These are phyloP conservation scores for Cnidoscolus chayamansa DNA, from an alignment of 441 rosid genomes.

Conservation along the genomic window DNA sequence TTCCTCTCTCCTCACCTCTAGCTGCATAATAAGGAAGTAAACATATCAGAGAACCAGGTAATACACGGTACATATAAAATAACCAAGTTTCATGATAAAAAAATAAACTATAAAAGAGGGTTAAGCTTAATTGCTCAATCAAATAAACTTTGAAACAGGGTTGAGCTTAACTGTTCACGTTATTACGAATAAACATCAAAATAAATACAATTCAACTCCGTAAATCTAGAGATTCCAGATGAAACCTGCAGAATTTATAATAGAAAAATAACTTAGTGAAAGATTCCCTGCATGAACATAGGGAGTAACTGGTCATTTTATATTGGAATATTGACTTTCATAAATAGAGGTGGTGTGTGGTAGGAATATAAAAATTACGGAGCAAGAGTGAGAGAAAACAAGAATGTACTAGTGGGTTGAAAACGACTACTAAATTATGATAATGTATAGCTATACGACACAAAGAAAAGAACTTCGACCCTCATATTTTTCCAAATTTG, in stretches of 20 bases:
- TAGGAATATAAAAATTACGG: conserved; percentile 19
- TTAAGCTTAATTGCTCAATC: neutral
- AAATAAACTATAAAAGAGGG: neutral
- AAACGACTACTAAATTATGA: conserved; percentile 27
- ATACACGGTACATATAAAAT: conserved; percentile 24
- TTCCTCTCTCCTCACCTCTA: conserved; percentile 29
- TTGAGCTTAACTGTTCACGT: conserved; percentile 22
- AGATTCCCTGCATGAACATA: conserved; percentile 31
- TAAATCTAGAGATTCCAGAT: conserved; percentile 31
- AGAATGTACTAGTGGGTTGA: conserved; percentile 33
- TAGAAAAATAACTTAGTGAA: conserved; percentile 20
- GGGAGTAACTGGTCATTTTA: conserved; percentile 24
- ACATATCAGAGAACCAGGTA: conserved; percentile 31
- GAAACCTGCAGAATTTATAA: conserved; percentile 21
- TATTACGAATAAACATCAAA: conserved; percentile 17
- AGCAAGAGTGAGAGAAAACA: conserved; percentile 26
- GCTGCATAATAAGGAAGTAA: conserved; percentile 4
- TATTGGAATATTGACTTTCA: conserved; percentile 31
- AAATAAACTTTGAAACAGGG: neutral
- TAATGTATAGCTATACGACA: neutral
- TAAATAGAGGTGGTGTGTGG: neutral
- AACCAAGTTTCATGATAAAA: conserved; percentile 13
- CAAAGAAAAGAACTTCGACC: conserved; percentile 20
- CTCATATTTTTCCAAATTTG: conserved; percentile 26
- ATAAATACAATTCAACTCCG: conserved; percentile 18